Conservation (phyloP, 345 rosid genomes). For the Corymbia maculata region DNA sequence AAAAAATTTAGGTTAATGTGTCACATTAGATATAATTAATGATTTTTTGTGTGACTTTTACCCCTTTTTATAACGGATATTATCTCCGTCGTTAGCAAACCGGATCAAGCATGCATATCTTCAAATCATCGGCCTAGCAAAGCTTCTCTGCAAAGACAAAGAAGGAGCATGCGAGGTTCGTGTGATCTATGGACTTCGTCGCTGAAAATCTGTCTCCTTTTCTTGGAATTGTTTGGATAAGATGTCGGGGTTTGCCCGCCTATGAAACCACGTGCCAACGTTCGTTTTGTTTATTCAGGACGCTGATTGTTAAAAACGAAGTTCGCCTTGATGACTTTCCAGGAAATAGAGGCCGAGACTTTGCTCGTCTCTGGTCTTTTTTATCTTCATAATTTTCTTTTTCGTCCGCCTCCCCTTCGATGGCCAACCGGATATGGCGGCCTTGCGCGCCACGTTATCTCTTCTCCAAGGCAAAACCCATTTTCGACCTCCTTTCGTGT, state of each 20-base stretch:
- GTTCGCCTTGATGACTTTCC: not conserved
- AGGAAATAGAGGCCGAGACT: not conserved
- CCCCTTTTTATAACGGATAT: not conserved
- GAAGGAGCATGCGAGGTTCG: not conserved
- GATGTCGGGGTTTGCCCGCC: not conserved
- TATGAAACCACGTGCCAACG: not conserved
- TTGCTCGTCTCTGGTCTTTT: not conserved
- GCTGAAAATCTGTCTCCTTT: not conserved
- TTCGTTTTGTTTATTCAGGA: not conserved
- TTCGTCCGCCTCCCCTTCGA: not conserved
- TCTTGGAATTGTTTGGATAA: not conserved
- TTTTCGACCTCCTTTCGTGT: not conserved
- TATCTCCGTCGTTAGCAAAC: not conserved
- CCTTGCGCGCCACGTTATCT: not conserved
- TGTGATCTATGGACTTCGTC: not conserved
- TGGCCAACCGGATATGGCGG: not conserved
- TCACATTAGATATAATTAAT: not conserved
- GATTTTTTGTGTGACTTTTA: not conserved
- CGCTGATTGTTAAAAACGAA: not conserved
- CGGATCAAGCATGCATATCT: not conserved
- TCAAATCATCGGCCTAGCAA: not conserved
- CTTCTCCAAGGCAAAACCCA: not conserved
- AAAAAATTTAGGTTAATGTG: too few relatives aligned
- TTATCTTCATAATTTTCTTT: not conserved
- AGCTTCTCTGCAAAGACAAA: not conserved